A percentile compares a stretch with the other conserved stretches of the same genome.
Conservation (phyloP, 441 rosid genomes). For the Euphorbia corollata region DNA sequence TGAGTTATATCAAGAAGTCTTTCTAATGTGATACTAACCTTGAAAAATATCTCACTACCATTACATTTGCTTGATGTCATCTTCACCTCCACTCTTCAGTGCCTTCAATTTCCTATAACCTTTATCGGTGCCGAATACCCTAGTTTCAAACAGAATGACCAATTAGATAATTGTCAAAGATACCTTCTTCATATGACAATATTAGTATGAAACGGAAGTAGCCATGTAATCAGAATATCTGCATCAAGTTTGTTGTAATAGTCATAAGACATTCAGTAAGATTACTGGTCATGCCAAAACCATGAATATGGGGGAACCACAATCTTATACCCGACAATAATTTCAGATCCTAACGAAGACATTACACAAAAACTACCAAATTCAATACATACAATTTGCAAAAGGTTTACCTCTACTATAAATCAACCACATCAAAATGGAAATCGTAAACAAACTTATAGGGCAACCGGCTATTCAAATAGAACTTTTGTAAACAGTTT, state of each 20-base stretch:
- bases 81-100: slow-evolving; percentile 42
- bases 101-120: slow-evolving; percentile 84
- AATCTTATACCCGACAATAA: neutral
- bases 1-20: slow-evolving; percentile 17
- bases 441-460: neutral
- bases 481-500: neutral
- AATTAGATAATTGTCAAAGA: neutral
- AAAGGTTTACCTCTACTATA: neutral
- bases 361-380: neutral
- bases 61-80: slow-evolving; percentile 33
- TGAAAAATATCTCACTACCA: slow-evolving; percentile 21
- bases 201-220: too few relatives aligned
- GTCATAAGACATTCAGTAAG: neutral
- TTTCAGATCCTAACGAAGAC: neutral
- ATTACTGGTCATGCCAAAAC: neutral
- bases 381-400: neutral
- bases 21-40: slow-evolving; percentile 19
- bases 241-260: neutral
- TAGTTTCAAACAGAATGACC: slow-evolving; percentile 22
- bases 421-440: neutral
- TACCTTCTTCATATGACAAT: neutral
- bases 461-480: neutral
- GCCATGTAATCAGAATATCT: neutral
- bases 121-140: slow-evolving; percentile 87
- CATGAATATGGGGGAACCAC: neutral